Evolutionary conservation across 371 early-diverging fungal genomes (phyloP).

Genomic region (Umbelopsis sp.): DNA sequence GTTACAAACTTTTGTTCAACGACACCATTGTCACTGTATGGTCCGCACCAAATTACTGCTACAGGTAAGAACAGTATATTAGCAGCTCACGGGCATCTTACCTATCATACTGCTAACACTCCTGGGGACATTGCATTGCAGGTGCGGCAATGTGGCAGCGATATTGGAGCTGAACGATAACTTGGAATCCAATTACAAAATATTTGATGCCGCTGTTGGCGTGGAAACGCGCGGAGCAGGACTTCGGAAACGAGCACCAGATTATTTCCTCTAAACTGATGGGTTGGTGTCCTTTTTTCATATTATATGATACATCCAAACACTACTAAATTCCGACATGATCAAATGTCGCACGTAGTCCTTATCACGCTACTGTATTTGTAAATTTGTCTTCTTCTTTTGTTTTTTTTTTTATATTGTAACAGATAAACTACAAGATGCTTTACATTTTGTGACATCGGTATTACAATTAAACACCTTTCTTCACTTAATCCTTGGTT

Average conservation of each 20-base stretch:
- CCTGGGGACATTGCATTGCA: slow-evolving; percentile 16
- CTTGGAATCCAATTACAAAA: slow-evolving; percentile 78
- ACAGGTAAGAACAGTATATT: slow-evolving; percentile 49
- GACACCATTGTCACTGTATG: slow-evolving; percentile 98
- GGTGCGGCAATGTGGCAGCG: slow-evolving; percentile 99
- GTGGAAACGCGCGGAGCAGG: slow-evolving; percentile 78
- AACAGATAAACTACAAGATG: not conserved
- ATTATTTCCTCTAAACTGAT: slow-evolving; percentile 82
- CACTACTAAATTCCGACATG: too few species aligned
- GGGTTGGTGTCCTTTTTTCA: too few species aligned
- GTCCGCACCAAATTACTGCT: slow-evolving; percentile 99
- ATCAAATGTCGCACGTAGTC: too few species aligned
- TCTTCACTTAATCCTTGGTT: slow-evolving; percentile 27
- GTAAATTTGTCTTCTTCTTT: not conserved
- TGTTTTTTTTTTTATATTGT: not conserved
- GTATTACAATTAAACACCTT: not conserved
- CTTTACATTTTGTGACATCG: not conserved
- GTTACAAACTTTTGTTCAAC: slow-evolving; percentile 95
- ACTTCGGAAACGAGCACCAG: slow-evolving; percentile 83
- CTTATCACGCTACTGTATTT: not conserved
- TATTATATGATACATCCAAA: too few species aligned
- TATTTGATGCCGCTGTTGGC: slow-evolving; percentile 88
- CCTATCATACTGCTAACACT: not conserved
- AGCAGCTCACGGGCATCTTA: not conserved
- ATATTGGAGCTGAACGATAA: slow-evolving; percentile 97